Evolutionary conservation across 2,329 filamentous ascomycete genomes (phyloP), one percentile per base, ranked within the genome.

Genomic region (Penicillium thymicola): DNA sequence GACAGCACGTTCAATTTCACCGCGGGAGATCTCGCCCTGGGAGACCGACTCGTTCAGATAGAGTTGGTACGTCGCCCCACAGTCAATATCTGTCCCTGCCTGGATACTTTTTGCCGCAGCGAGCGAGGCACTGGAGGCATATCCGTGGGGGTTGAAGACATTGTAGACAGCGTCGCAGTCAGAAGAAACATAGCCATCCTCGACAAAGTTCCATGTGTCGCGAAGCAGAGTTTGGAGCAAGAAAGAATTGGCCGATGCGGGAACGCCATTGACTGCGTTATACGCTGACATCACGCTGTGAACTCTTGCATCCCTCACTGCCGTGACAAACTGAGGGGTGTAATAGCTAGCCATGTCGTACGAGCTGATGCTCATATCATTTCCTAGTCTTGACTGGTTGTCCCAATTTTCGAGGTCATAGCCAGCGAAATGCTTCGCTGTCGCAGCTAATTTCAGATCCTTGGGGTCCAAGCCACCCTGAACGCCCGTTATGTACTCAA

Each of bases 341-440:
- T 87, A 89, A 71, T 89, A 89, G 63, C 89, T 86, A 0, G 81
- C 78, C 5, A 89, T 72, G 58, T 90, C 87, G 62, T 89, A 86
- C 47, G 78, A 73, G 10, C 78, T 76, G 56, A 87, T 81, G 13
- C 6, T 64, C 61, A 85, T 79, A 65, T 87, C 77, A 58, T 84
- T 86, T 16, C 79, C 77, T 23, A 67, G 81, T 11, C 81, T 73
- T n/a, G 70, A 72, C 25, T 75, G 67, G 3, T 71, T 70, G 32
- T 70, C 66, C 72, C 79, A 80, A 56, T 68, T 69, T 63, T 85
- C 83, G 2, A 84, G 67, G 65, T 85, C 83, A 62, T 86, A 85
- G 0, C 77, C 83, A 0, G 81, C 82, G 54, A 76, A 85, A 66
- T 86, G 83, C 65, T 86, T 86, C 0, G 82, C 85, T 0, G 82